Evolutionary conservation across 352 stramenopile species (phyloP), one percentile per base, ranked within the genome.

Genomic region (Phytophthora sp.): DNA sequence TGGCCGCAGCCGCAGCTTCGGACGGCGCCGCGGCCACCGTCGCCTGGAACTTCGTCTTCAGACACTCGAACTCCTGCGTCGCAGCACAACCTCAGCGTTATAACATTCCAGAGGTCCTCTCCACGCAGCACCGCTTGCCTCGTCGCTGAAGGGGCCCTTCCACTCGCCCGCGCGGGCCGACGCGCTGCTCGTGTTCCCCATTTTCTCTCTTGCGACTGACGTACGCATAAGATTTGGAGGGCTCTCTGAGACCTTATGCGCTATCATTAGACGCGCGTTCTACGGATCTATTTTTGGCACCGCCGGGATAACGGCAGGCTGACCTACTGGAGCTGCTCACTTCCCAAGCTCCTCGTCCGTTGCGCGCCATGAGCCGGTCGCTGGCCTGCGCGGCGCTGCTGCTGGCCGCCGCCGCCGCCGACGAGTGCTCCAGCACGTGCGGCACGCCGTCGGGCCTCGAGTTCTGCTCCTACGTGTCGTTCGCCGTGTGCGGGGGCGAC

Each of bases 61-160:
- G 56, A 46, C 82, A 78, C 8, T 88, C 77, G 51, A 87, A 93
- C 42, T 93, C 84, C 86, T 94, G 48, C 7, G 6, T 23, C 38
- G 30, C 17, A 65, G 6, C 8, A 11, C 1, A 63, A 9, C 23
- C 12, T 7, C 26, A 26, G 1, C 27, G 1, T 43, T 43, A 43
- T 9, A 3, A 5, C 9, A 8, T 13, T 12, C 15, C 6, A n/a
- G 12, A 9, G 4, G n/a, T 15, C 37, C n/a, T 24, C n/a, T 20
- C 7, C 17, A 39, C 8, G 4, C 37, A 43, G 37, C 37, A 21
- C n/a, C 17, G n/a, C 15, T 4, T 23, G 91, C 86, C 44, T 86
- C 64, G 51, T 95, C 86, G 53, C 86, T 93, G 55, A 95, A 95
- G 1, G 86, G 86, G 1, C 86, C 86, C 69, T 92, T 93, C 84